Percentiles rank a stretch among this genome's conserved stretches.
phyloP scores from a whole-genome alignment of 176 grass and related monocot genomes.

The Aegilops bicornis region DNA sequence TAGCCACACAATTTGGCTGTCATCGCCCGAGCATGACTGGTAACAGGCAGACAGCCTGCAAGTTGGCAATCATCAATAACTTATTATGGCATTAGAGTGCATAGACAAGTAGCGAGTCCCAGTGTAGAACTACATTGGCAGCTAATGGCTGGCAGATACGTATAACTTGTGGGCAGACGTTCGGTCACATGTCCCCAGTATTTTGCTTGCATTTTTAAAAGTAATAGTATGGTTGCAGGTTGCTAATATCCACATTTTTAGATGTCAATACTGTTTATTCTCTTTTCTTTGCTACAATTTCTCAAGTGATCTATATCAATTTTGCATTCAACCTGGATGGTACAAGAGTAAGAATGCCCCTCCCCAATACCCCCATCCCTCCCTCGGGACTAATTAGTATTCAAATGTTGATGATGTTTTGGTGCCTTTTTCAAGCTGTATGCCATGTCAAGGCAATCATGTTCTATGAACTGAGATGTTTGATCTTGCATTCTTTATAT shows the following conservation, averaged over 20 bases:
- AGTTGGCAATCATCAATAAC: not conserved
- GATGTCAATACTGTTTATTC: not conserved
- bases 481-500: not conserved
- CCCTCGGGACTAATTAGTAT: not conserved
- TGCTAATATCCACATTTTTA: not conserved
- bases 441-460: not conserved
- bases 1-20: conserved; percentile 9
- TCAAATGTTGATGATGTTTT: not conserved
- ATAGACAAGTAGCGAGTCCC: not conserved
- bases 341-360: not conserved
- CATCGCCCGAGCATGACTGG: not conserved
- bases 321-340: not conserved
- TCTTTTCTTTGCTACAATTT: conserved; percentile 9
- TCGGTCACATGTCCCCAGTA: not conserved
- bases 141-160: not conserved
- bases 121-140: conserved; percentile 5
- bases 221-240: not conserved
- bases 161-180: conserved; percentile 11
- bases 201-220: not conserved
- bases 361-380: too few relatives aligned
- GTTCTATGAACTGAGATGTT: not conserved
- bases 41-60: conserved; percentile 10
- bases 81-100: conserved; percentile 10
- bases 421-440: not conserved
- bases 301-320: not conserved